Evolutionary conservation across 805 yeast genomes (phyloP), one percentile per base, ranked within the genome.

Genomic region (Saccharomycopsis schoenii): DNA sequence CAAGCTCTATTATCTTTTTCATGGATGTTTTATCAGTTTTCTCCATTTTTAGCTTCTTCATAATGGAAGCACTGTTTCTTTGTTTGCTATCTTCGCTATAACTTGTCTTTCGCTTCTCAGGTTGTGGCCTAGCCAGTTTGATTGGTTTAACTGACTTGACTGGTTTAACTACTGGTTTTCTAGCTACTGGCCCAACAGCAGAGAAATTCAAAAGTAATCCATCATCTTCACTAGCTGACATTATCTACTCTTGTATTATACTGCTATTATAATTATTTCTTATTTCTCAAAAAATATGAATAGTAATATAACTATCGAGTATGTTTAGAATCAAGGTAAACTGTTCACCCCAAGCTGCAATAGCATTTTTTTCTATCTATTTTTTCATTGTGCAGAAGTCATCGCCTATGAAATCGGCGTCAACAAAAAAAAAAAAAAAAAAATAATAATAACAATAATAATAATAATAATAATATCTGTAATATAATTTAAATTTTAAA

Each of bases 171-270:
- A 93, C 93, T 1, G 80, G 76, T 1, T 83, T 79, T 68, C 79
- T 83, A 47, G 62, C 65, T 61, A 65, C 64, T 29, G 57, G 29
- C 14, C 56, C 60, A 6, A 74, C 65, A 1, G 69, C 62, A 36
- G 85, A 80, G 68, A 93, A 85, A 70, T 93, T 93, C 68, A 93
- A 71, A 67, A 92, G 73, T 73, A 92, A 68, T 1, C 89, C 89
- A 71, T 85, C 94, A 68, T 86, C 94, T 17, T 61, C 59, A 29
- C 6, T 29, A 15, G 34, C 52, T 36, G 59, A 43, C 59, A 58
- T 58, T 55, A 29, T 37, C n/a, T 21, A 21, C 11, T 24, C 34
- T 42, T n/a, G 9, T 19, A 24, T 21, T 47, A 47, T 47, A 1
- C 10, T 47, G n/a, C 12, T 47, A 10, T 21, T 37, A 11, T 37